Evolutionary conservation across 1,139 yeast genomes (phyloP), one percentile per base, ranked within the genome.

Genomic region (Zygosaccharomyces pseudobailii): DNA sequence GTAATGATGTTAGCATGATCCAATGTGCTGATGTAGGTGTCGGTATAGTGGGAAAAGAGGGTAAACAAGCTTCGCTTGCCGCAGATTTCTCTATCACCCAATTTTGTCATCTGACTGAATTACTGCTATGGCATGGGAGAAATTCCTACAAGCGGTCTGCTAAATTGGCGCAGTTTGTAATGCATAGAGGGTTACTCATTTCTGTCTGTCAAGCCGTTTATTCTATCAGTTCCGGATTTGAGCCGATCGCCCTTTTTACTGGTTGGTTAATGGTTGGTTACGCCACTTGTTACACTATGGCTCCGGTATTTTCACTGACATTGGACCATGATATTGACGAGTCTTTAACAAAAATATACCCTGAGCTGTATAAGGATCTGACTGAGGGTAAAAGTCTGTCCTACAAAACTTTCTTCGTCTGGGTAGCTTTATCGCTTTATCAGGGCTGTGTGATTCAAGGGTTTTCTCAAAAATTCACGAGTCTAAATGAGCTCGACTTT

Each of bases 221-320:
- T 66, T 88, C 97, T 2, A 78, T 92, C 20, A 79, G 89, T 33
- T 87, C 97, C 0, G 71, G 78, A 4, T 92, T 89, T 66, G 97
- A 90, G 66, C 98, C 99, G 1, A 73, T 92, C 49, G 98, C 97
- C 0, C 74, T 94, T 48, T 88, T 86, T 62, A 89, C 90, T 65
- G 99, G 99, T 3, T 92, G 95, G 84, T 74, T 94, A 45, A 90
- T 94, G 97, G 98, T 94, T 37, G 99, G 98, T 1, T 94, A 92
- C 68, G 95, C 98, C 1, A 94, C 98, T 0, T 75, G 88, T 43
- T 94, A 92, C 66, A 94, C 99, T 0, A 94, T 94, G 99, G 92
- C 94, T 43, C 99, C 99, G 0, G 98, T 94, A 2, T 94, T 94
- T 62, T 87, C 97, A 0, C 71, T 94, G 53, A 96, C 95, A 0